These are phyloP conservation scores for Ascochyta clinopodiicola DNA, from an alignment of 2,329 filamentous ascomycete genomes.

Conservation along the genomic window DNA sequence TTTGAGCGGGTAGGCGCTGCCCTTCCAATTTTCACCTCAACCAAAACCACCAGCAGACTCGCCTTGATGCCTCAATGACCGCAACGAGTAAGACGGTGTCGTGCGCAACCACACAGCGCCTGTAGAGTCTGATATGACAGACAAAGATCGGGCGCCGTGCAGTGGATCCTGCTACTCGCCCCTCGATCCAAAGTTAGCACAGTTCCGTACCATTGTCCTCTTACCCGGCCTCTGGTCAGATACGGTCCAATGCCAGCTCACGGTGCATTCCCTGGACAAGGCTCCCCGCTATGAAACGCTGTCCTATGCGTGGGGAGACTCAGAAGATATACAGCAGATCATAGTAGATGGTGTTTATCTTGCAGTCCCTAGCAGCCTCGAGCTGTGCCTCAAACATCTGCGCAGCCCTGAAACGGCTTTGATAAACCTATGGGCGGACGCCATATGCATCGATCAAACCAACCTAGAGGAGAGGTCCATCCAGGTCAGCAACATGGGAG, in stretches of 20 bases:
- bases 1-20: too few species aligned
- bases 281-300: constrained; percentile 1
- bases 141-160: too few species aligned
- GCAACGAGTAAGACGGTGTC: too few species aligned
- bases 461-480: constrained; percentile 10
- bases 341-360: not conserved
- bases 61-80: too few species aligned
- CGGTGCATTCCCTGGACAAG: not conserved
- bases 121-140: too few species aligned
- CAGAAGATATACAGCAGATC: not conserved
- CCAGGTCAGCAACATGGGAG: constrained; percentile 18
- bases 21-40: too few species aligned
- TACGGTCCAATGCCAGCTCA: not conserved
- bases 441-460: constrained; percentile 20
- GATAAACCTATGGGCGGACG: constrained; percentile 14
- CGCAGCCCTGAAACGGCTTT: not conserved
- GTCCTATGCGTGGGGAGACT: constrained; percentile 9
- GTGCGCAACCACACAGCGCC: too few species aligned
- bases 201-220: not conserved
- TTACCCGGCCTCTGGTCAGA: not conserved
- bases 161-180: not conserved
- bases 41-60: too few species aligned
- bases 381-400: not conserved
- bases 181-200: not conserved
- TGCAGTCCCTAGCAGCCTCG: constrained; percentile 1